Evolutionary conservation across 495 filamentous ascomycete genomes (phyloP), one percentile per base, ranked within the genome.

Genomic region (Daldinia caldariorum): DNA sequence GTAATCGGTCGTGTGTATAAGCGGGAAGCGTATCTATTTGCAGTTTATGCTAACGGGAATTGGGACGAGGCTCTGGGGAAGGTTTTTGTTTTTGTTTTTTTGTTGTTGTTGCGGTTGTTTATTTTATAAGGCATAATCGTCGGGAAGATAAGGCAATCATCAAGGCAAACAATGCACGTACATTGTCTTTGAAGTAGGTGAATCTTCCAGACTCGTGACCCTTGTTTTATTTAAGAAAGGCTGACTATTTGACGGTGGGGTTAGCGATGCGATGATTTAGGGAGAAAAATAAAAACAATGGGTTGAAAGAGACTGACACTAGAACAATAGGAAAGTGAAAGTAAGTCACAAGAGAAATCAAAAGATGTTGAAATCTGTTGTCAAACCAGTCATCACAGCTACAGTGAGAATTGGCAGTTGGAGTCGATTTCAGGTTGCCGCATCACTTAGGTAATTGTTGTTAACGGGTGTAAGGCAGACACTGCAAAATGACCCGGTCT

Each of bases 151-250:
- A n/a, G 22, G 35, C 35, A 22, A 34, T 58, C 22, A 50, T 49
- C n/a, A 45, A 50, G 16, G 18, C 31, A 37, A 34, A 32, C n/a
- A 20, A 53, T 31, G 49, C 26, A 61, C 65, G 20, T 67, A 67
- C 65, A 61, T 18, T 57, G 34, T 61, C 20, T 32, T 51, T 50
- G 45, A 61, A 61, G n/a, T n/a, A 6, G 31, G 20, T 59, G 59
- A 70, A 65, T 57, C 31, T 65, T 70, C 61, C 29, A 56, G 56
- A 39, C 56, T 35, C 49, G 67, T 61, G 56, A 61, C 66, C 49
- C 50, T 41, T 50, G 39, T 38, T 10, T 26, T 26, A 26, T 26
- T 26, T 26, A 26, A 49, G 20, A 14, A 29, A 13, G 61, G 39
- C 43, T 43, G n/a, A 20, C 59, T 34, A 34, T 43, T 45, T 31